Conservation (phyloP, 495 filamentous ascomycete genomes). For the Talaromyces borbonicus region DNA sequence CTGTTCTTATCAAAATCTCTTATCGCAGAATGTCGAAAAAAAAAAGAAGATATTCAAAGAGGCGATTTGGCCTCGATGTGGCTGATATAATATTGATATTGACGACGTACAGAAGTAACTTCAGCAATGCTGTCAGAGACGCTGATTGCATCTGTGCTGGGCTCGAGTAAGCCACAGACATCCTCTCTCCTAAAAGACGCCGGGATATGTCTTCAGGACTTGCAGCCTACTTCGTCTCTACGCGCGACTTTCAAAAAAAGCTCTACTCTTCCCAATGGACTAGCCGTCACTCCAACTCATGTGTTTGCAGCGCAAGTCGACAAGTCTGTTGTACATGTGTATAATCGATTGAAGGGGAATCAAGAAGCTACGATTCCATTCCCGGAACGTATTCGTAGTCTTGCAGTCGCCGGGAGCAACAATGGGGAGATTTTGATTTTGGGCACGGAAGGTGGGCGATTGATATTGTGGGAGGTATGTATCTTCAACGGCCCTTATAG, state of each 20-base stretch:
- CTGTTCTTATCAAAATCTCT: constrained; percentile 7
- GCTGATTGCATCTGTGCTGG: constrained; percentile 65
- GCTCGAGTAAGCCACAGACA: constrained; percentile 52
- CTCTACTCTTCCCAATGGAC: constrained; percentile 62
- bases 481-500: constrained; percentile 1
- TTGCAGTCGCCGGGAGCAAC: constrained; percentile 50
- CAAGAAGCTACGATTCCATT: constrained; percentile 83
- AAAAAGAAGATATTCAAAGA: too few species aligned
- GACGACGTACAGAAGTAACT: constrained; percentile 9
- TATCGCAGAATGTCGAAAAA: constrained; percentile 18
- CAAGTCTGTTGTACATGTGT: constrained; percentile 88
- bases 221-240: constrained; percentile 61
- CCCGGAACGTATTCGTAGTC: constrained; percentile 69
- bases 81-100: constrained; percentile 12
- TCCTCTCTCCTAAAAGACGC: constrained; percentile 63
- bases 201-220: constrained; percentile 73
- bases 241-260: constrained; percentile 86
- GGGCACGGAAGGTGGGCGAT: constrained; percentile 76
- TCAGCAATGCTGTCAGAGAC: constrained; percentile 67
- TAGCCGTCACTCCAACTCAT: constrained; percentile 75
- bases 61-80: constrained; percentile 8
- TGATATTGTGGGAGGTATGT: constrained; percentile 88
- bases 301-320: constrained; percentile 84
- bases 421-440: constrained; percentile 61
- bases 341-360: constrained; percentile 69